These are phyloP conservation scores for Sporothrix phasma DNA, from an alignment of 2,329 filamentous ascomycete genomes.

Conservation along the genomic window DNA sequence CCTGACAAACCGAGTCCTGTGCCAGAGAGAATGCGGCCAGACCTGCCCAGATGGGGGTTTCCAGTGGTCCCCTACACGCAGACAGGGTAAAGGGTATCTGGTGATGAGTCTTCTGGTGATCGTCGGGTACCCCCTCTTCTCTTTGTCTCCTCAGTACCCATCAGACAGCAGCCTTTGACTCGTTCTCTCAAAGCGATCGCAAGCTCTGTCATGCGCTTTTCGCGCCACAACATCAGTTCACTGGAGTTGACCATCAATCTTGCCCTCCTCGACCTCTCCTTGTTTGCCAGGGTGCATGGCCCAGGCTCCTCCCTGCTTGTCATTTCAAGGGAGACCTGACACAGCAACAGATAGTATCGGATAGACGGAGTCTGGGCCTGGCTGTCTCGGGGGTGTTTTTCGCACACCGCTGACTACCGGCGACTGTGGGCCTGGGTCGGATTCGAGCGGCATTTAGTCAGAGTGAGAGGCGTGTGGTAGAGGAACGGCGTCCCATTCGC, in stretches of 20 bases:
- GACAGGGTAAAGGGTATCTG: neutral
- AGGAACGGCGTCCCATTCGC: constrained; percentile 10
- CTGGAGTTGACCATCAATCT: neutral
- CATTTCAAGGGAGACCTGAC: neutral
- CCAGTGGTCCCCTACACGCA: neutral
- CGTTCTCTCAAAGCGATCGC: neutral
- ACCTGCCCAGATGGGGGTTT: neutral
- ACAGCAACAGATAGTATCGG: neutral
- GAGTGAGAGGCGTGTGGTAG: constrained; percentile 2
- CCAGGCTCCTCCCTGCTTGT: neutral
- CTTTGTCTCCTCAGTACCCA: neutral
- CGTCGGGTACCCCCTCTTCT: too few relatives aligned
- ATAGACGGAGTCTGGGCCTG: neutral
- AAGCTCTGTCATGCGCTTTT: neutral
- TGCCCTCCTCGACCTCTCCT: neutral
- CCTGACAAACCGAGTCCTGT: neutral
- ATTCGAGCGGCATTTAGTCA: constrained; percentile 5
- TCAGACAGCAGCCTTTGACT: neutral
- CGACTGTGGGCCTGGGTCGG: neutral
- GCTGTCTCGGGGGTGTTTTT: neutral
- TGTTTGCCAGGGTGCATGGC: neutral
- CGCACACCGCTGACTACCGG: constrained; percentile 5
- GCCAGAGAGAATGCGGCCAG: neutral
- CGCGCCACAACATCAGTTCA: neutral
- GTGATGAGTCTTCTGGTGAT: neutral